phyloP scores from a whole-genome alignment of 2,329 filamentous ascomycete genomes.

The Shiraia bambusicola region DNA sequence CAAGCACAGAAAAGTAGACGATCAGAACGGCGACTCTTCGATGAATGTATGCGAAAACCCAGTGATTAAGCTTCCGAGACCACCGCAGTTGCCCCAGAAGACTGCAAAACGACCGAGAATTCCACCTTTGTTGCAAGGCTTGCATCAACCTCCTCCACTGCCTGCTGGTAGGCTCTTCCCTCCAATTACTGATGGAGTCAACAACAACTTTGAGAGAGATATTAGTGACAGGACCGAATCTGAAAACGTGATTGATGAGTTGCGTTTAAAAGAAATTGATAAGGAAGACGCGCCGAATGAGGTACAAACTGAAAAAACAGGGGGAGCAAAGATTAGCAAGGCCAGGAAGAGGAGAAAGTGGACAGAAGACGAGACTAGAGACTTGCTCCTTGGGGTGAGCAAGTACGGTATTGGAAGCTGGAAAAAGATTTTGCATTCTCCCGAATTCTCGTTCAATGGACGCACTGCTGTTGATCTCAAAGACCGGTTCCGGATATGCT shows the following conservation, averaged over 20 bases:
- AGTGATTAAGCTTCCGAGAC: constrained; percentile 43
- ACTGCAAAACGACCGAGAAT: constrained; percentile 42
- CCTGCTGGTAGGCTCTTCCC: constrained; percentile 60
- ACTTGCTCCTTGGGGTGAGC: constrained; percentile 60
- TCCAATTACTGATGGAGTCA: constrained; percentile 57
- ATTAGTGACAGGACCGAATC: constrained; percentile 19
- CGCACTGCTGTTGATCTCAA: constrained; percentile 65
- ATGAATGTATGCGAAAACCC: constrained; percentile 19
- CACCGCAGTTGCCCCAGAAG: constrained; percentile 37
- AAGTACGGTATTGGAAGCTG: constrained; percentile 65
- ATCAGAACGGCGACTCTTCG: constrained; percentile 13
- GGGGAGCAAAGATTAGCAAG: constrained; percentile 36
- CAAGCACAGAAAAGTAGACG: constrained; percentile 25
- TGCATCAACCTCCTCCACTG: constrained; percentile 63
- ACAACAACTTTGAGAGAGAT: constrained; percentile 24
- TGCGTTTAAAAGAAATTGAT: constrained; percentile 10
- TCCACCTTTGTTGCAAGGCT: constrained; percentile 57
- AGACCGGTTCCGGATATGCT: constrained; percentile 61
- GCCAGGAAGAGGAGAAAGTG: constrained; percentile 59
- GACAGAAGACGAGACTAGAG: constrained; percentile 62
- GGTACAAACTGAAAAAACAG: not conserved
- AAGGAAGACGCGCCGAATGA: not conserved
- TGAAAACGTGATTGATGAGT: constrained; percentile 11
- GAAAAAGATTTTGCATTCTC: constrained; percentile 62
- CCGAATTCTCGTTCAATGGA: constrained; percentile 59